Evolutionary conservation across 441 rosid genomes (phyloP).

Genomic region (Theobroma grandiflorum): DNA sequence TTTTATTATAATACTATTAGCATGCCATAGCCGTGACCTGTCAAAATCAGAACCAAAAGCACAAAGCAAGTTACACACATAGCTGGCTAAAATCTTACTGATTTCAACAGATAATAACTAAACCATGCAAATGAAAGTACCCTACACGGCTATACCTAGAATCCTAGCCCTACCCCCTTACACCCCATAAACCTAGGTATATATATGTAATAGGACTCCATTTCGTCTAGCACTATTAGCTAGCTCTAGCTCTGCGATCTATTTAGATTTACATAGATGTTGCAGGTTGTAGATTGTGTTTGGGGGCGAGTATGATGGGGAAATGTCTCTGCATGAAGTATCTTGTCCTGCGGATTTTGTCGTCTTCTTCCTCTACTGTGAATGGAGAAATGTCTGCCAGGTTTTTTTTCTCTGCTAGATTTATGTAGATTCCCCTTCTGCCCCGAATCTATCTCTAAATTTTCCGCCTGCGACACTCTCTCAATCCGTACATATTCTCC

Average conservation of each 20-base stretch:
- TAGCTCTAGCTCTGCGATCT: not conserved
- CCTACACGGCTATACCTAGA: constrained; percentile 23
- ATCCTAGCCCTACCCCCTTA: constrained; percentile 1
- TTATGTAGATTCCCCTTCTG: constrained; percentile 12
- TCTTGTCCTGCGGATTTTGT: constrained; percentile 15
- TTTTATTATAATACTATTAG: not conserved
- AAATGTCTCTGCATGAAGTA: constrained; percentile 26
- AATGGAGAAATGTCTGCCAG: constrained; percentile 11
- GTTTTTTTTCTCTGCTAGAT: not conserved
- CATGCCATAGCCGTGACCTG: not conserved
- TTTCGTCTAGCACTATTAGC: not conserved
- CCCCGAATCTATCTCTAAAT: constrained; percentile 25
- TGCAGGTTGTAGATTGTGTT: not conserved
- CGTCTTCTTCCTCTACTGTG: not conserved
- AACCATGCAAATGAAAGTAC: constrained; percentile 26
- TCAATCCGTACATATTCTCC: constrained; percentile 24
- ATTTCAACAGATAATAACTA: constrained; percentile 2
- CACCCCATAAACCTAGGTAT: constrained; percentile 7
- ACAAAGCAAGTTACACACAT: constrained; percentile 14
- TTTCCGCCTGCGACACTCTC: constrained; percentile 6
- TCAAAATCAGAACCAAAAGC: constrained; percentile 18
- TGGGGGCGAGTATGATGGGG: constrained; percentile 3
- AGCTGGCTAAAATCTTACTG: constrained; percentile 5
- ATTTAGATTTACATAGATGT: constrained; percentile 6
- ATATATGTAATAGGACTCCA: not conserved